Conservation (phyloP, 345 rosid species). For the Gossypium turneri region DNA sequence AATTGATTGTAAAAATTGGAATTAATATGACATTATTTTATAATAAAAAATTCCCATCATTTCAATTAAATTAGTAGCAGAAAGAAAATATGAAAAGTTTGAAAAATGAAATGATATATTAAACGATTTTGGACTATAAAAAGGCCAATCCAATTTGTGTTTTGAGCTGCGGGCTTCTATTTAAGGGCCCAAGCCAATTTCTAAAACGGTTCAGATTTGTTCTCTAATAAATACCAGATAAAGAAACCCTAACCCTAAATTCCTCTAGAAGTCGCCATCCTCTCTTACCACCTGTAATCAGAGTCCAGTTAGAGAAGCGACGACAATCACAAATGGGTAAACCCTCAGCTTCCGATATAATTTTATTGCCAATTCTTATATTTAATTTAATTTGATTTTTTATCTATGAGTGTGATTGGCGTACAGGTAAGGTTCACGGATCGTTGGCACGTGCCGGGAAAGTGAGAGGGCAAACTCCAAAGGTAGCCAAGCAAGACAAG, state of each 20-base stretch:
- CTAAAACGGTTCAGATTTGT: background rate
- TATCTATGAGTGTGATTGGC: background rate
- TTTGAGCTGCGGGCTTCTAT: background rate
- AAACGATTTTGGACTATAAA: background rate
- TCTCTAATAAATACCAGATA: background rate
- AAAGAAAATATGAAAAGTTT: too few relatives aligned
- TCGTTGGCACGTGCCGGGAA: constrained; percentile 85
- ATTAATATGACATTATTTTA: too few relatives aligned
- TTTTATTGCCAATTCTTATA: background rate
- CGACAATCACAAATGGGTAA: constrained; percentile 3
- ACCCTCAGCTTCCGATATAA: background rate
- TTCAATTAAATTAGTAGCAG: too few relatives aligned
- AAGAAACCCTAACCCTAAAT: background rate
- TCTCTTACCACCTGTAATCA: background rate
- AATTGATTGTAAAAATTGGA: too few relatives aligned
- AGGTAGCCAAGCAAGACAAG: background rate
- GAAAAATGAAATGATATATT: too few relatives aligned
- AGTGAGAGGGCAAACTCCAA: constrained; percentile 34
- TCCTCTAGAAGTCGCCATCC: background rate
- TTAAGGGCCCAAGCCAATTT: background rate
- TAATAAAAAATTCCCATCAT: too few relatives aligned
- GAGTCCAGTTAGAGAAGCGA: background rate
- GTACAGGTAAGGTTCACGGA: constrained; percentile 51
- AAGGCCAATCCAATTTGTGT: background rate
- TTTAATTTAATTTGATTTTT: background rate